Evolutionary conservation across 2,329 filamentous ascomycete species (phyloP), one percentile per base, ranked within the genome.

Genomic region (Orbilia brochopaga): DNA sequence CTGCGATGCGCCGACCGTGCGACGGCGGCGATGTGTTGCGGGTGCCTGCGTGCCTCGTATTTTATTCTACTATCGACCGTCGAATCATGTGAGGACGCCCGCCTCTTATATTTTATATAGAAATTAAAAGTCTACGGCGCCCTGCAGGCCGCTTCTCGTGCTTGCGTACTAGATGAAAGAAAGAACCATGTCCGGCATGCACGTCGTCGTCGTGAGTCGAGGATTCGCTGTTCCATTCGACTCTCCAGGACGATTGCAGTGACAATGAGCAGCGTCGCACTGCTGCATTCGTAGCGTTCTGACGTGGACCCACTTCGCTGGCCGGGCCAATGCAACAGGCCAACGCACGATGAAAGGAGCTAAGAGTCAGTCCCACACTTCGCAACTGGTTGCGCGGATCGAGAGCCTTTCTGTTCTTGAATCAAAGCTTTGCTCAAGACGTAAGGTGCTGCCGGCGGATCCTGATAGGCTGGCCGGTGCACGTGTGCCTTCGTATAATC

Each of bases 321-420:
- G 11, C 37, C 37, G n/a, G 40, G 11, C 44, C 44, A 48, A 48
- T 48, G 44, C 44, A 48, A 48, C 44, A 21, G 44, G 19, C 44
- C 44, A 48, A 48, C 44, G 19, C 44, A 48, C 15, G 15, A 42
- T 13, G 13, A 37, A 7, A 6, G 13, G 13, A 37, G 32, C 6
- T 13, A 6, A 4, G 13, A 42, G 11, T 13, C 37, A 13, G 37
- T 42, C 37, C 44, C 44, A 48, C n/a, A 21, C 17, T 17, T 17
- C 8, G 15, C 44, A 6, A 10, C 4, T 48, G 11, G 4, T 5
- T 19, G 44, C 44, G 44, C 19, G 44, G 44, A 19, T 19, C 44
- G 19, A 23, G 44, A 48, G 44, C 44, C 6, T 48, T 48, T 19
- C 19, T n/a, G n/a, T n/a, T n/a, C n/a, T n/a, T n/a, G 8, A 21